Base-by-base conservation (phyloP, 1,284 basidiomycete genomes). In the Sporisorium reilianum region DNA sequence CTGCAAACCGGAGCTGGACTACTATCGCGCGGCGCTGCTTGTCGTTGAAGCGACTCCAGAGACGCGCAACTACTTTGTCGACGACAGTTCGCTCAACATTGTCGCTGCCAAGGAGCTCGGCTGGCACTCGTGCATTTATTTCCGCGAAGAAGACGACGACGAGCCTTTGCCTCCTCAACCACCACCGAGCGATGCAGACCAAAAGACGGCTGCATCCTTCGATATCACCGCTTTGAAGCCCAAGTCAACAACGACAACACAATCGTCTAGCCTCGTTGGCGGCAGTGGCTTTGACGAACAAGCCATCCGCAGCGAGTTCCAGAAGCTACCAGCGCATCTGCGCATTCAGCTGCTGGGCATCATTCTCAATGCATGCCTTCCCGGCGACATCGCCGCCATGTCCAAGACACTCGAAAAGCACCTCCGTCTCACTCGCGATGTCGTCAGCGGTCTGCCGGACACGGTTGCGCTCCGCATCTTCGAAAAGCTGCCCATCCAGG, bases 341-440 rank as follows among this genome's bases (percentile, higher is more conserved):
- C 73, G 77, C n/a, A 69, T 77, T 38, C 62, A 66, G 38, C 56
- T 79, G 38, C 62, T 80, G 7, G 49, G 67, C 46, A 77, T 80
- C 61, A 61, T 80, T 20, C 57, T 81, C 14, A 60, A 72, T 34
- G 75, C 77, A 22, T 75, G 77, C 49, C 55, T 78, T 20, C 75
- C 77, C 11, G 78, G 71, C 14, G 81, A 83, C 45, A 71, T 81
- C 25, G 63, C 63, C 0, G 38, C 57, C 28, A 76, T 83, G 68
- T 54, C 61, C 3, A 60, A 57, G 20, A 62, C 93, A 6, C 88
- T 96, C 20, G 90, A 94, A 83, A 92, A 92, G 84, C 94, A 94
- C 76, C 88, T 90, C 48, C 90, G 89, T 75, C 90, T 90, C 23
- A 91, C 92, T 7, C 92, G 91, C 78, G 94, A 95, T 78, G 88